A percentile compares a stretch with the other conserved stretches of the same genome.
phyloP scores from a whole-genome alignment of 177 flowering plant genomes.

The Tripterygium wilfordii region DNA sequence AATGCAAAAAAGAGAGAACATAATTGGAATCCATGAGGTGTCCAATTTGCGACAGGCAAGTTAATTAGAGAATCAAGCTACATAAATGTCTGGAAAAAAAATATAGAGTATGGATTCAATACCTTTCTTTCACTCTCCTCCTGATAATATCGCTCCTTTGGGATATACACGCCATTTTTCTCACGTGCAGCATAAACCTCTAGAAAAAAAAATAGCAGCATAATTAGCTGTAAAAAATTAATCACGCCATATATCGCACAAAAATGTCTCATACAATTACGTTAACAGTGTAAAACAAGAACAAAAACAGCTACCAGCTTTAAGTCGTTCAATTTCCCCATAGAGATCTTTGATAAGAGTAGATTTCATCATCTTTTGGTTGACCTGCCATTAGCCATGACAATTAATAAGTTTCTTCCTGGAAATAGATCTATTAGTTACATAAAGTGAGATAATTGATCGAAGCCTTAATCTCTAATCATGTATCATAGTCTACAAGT shows the following conservation, averaged over 20 bases:
- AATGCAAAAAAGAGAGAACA: slow-evolving; percentile 5
- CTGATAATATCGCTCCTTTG: slow-evolving; percentile 89
- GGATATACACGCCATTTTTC: slow-evolving; percentile 95
- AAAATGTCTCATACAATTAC: no score
- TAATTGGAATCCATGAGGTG: background rate
- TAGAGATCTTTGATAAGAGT: slow-evolving; percentile 96
- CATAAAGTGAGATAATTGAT: no score
- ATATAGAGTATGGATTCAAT: background rate
- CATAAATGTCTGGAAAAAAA: background rate
- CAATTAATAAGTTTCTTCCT: background rate
- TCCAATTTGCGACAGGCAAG: background rate
- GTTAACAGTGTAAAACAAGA: no score
- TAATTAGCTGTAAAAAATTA: no score
- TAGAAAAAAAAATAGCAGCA: no score
- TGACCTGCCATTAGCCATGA: slow-evolving; percentile 46
- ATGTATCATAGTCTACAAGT: no score
- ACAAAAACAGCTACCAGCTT: slow-evolving; percentile 60
- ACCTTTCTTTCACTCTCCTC: slow-evolving; percentile 97
- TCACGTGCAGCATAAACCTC: slow-evolving; percentile 98
- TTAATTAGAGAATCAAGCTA: background rate
- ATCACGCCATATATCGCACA: no score
- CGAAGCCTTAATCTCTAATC: no score
- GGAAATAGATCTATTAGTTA: no score
- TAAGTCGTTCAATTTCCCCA: slow-evolving; percentile 95
- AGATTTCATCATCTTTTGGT: slow-evolving; percentile 98